Conservation (phyloP, 495 filamentous ascomycete genomes). For the Pyrenula aspistea region DNA sequence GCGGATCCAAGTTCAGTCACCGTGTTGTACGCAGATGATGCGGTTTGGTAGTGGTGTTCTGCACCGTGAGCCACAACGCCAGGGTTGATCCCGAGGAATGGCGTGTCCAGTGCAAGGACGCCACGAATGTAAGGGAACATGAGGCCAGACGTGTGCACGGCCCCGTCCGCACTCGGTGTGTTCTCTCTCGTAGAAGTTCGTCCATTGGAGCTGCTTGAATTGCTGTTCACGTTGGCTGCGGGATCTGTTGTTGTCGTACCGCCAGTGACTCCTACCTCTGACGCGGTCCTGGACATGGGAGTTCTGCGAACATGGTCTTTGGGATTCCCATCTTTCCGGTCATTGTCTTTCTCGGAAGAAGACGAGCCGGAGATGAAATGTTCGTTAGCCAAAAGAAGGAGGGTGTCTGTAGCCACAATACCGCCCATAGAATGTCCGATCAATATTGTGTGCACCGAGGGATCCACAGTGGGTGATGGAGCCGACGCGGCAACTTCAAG, state of each 20-base stretch:
- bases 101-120: slow-evolving; percentile 89
- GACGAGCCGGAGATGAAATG: slow-evolving; percentile 40
- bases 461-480: slow-evolving; percentile 77
- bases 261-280: not conserved
- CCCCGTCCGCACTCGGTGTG: slow-evolving; percentile 4
- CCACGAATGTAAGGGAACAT: slow-evolving; percentile 67
- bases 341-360: slow-evolving; percentile 4
- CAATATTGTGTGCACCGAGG: slow-evolving; percentile 72
- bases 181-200: slow-evolving; percentile 12
- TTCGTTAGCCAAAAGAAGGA: slow-evolving; percentile 58
- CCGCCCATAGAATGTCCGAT: slow-evolving; percentile 95
- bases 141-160: slow-evolving; percentile 19
- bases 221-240: not conserved
- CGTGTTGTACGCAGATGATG: slow-evolving; percentile 54
- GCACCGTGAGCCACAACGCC: slow-evolving; percentile 82
- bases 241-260: not conserved
- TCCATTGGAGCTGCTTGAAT: slow-evolving; percentile 2
- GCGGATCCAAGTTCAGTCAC: slow-evolving; percentile 48
- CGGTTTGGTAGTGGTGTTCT: slow-evolving; percentile 70
- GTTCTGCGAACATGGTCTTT: not conserved
- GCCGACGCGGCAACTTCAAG: slow-evolving; percentile 77
- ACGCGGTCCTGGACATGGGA: slow-evolving; percentile 1
- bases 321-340: not conserved
- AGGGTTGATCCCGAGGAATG: slow-evolving; percentile 81
- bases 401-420: slow-evolving; percentile 83